Base-by-base conservation (phyloP, 129 eudicot species). In the Chrysanthemum lavandulifolium region DNA sequence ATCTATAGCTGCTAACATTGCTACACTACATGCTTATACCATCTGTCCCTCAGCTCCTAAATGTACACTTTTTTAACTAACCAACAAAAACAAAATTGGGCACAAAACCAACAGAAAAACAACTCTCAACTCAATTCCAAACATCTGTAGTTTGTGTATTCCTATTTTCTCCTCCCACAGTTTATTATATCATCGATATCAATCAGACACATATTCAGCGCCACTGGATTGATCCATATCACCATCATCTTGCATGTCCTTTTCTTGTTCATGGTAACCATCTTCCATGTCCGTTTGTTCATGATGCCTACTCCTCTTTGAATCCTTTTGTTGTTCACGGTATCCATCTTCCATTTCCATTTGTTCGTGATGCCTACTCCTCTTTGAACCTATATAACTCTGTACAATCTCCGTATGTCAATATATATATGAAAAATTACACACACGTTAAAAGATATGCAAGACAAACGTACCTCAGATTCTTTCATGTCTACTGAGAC, bases 221-320 rank as follows among this genome's bases (percentile, higher is more conserved):
- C 86, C 97, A 53, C 97, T 92, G 10, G 74, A 89, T 19, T 84
- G 90, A 69, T 87, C 97, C 74, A 73, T 81, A 27, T 89, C 96
- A 6, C 65, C 62, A 18, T 88, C 73, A 67, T 66, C 73, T 43
- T 57, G 47, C 10, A 8, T 40, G 47, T 40, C 47, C 47, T 40
- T 40, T 40, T 40, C 10, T 40, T 7, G 10, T 40, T 40, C 47
- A 40, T 0, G 47, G 47, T 40, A 40, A 6, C 47, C 47, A 40
- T 40, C 47, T 40, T 40, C 47, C 47, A 6, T 6, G 1, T 40
- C 47, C 47, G 6, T 40, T 59, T 85, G 50, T 70, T 82, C 65
- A 15, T 73, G 79, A 57, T 74, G 80, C 14, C 87, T 81, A 9
- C 60, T 76, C 64, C 66, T 82, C 73, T 77, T 88, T 43, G 76